Evolutionary conservation across 371 early-diverging fungal genomes (phyloP), one percentile per base, ranked within the genome.

Genomic region (Mortierella sp.): DNA sequence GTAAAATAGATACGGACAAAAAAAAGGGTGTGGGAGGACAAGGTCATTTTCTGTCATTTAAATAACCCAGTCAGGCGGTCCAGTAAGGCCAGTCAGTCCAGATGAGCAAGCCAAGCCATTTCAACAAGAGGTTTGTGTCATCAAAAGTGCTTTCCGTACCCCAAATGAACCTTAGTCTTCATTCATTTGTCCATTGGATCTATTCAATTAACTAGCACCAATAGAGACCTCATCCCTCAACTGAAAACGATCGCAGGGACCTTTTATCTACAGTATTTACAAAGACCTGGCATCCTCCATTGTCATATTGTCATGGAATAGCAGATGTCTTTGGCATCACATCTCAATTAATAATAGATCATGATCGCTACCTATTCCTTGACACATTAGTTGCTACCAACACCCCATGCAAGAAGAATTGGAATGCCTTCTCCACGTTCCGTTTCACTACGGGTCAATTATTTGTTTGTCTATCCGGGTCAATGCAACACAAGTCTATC

Each of bases 111-210:
- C 60, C 60, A 60, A 28, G 60, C 9, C 31, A 16, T 14, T n/a
- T n/a, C n/a, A 31, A 16, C 71, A 47, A 71, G 71, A 47, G 71
- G 71, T 71, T 47, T 34, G 71, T 47, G n/a, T 45, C 65, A 38
- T 38, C 19, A 63, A 42, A 70, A 3, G n/a, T n/a, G 42, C 8
- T 19, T 34, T 31, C 50, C 45, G 4, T 50, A 24, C 73, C 55
- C 52, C 74, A 42, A 50, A 73, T n/a, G 57, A 31, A 73, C 73
- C 73, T 38, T 73, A 34, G 5, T 55, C 3, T 55, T 55, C 34
- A 8, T 55, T 38, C 58, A 55, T 44, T 19, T 38, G 31, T 26
- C 26, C 31, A 58, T 60, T 54, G 21, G 21, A 54, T 1, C 48
- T 7, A 54, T 72, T 65, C 31, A 65, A 38, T 34, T 19, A 38